Evolutionary conservation across 306 rosid genomes (phyloP).

Genomic region (Trifolium fragiferum): DNA sequence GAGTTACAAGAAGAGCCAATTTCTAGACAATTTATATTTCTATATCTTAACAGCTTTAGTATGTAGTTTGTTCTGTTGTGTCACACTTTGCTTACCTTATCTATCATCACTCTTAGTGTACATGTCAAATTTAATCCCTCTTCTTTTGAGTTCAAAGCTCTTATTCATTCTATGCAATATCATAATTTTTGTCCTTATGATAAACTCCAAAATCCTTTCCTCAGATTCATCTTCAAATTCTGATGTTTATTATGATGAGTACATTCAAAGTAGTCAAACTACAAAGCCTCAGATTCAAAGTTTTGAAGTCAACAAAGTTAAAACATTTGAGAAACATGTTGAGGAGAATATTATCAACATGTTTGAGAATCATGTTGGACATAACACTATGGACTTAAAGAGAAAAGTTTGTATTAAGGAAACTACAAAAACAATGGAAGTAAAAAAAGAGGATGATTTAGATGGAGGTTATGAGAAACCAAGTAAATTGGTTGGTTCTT

Average conservation of each 20-base stretch:
- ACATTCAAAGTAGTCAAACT: constrained; percentile 45
- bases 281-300: constrained; percentile 37
- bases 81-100: constrained; percentile 50
- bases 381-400: constrained; percentile 16
- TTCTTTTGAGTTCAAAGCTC: constrained; percentile 45
- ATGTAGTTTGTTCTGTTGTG: constrained; percentile 46
- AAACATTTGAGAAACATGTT: constrained; percentile 1
- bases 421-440: constrained; percentile 11
- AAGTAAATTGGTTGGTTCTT: constrained; percentile 31
- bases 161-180: constrained; percentile 50
- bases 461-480: constrained; percentile 19
- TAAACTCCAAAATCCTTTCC: constrained; percentile 62
- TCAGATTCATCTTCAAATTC: constrained; percentile 44
- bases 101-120: constrained; percentile 35
- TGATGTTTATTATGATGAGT: constrained; percentile 54
- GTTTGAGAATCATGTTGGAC: constrained; percentile 9
- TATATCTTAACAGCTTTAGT: constrained; percentile 41
- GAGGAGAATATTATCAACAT: constrained; percentile 37
- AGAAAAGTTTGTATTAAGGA: constrained; percentile 28
- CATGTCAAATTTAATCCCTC: constrained; percentile 46
- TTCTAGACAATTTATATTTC: constrained; percentile 45
- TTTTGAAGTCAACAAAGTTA: constrained; percentile 26
- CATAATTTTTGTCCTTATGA: constrained; percentile 45
- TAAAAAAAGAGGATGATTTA: constrained; percentile 27
- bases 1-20: constrained; percentile 40